Conservation (phyloP, 805 yeast genomes). For the Kuraishia borneana region DNA sequence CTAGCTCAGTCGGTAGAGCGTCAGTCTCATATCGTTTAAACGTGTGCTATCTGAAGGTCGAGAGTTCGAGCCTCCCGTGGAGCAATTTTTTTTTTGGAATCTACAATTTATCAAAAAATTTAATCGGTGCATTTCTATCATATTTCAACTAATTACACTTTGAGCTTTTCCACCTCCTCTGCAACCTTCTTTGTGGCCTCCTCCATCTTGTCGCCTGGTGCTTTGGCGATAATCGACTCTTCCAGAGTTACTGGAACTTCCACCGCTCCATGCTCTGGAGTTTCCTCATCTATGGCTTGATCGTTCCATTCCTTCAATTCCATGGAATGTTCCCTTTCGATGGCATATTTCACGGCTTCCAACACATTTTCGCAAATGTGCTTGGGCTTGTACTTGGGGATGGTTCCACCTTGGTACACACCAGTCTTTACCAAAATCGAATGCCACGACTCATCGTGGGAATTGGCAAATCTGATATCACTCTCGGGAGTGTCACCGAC, state of each 20-base stretch:
- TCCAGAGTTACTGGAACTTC: constrained; percentile 40
- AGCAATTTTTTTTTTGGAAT: constrained; percentile 5
- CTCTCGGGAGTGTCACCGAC: constrained; percentile 90
- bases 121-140: not conserved
- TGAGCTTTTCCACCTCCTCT: not conserved
- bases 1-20: constrained; percentile 11
- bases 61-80: constrained; percentile 10
- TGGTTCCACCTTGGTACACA: constrained; percentile 72
- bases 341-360: constrained; percentile 75
- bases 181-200: not conserved
- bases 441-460: constrained; percentile 77
- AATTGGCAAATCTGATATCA: constrained; percentile 78
- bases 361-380: constrained; percentile 62
- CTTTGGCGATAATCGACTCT: constrained; percentile 11
- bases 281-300: constrained; percentile 17
- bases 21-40: constrained; percentile 7
- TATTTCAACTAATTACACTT: not conserved
- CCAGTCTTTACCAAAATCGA: constrained; percentile 82
- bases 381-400: constrained; percentile 72
- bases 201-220: constrained; percentile 1
- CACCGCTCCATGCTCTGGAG: constrained; percentile 23
- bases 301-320: constrained; percentile 69
- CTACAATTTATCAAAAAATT: not conserved
- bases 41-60: constrained; percentile 9
- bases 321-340: constrained; percentile 66